These are phyloP conservation scores for Nigrograna mackinnonii DNA, from an alignment of 2,329 filamentous ascomycete species.

Conservation along the genomic window DNA sequence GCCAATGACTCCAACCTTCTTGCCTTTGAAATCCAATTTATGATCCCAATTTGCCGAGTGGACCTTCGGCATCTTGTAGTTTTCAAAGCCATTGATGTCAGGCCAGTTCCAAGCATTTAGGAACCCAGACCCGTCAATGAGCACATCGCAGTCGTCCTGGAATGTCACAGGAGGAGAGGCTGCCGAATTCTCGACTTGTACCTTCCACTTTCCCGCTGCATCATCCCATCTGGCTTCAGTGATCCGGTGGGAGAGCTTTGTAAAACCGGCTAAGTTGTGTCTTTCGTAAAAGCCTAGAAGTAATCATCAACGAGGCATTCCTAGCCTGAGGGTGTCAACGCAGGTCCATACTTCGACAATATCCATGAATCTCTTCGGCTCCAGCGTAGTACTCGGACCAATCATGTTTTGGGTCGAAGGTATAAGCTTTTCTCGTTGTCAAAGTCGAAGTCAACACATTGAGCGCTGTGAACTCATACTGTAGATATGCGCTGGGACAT, in stretches of 20 bases:
- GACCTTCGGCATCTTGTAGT: slow-evolving; percentile 1
- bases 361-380: background rate
- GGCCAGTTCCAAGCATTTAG: slow-evolving; percentile 5
- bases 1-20: slow-evolving; percentile 3
- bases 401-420: background rate
- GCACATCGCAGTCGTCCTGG: slow-evolving; percentile 32
- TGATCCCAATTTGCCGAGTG: slow-evolving; percentile 6
- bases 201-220: background rate
- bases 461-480: too few species aligned
- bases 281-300: background rate
- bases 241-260: background rate
- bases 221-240: background rate
- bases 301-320: too few species aligned
- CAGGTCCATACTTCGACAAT: too few species aligned
- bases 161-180: slow-evolving; percentile 30
- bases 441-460: too few species aligned
- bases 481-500: background rate
- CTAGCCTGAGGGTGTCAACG: too few species aligned
- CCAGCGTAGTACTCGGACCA: background rate
- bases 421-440: too few species aligned
- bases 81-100: background rate
- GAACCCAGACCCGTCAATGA: background rate
- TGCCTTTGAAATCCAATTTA: background rate
- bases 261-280: background rate
- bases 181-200: background rate